Evolutionary conservation across 805 yeast genomes (phyloP), one percentile per base, ranked within the genome.

Genomic region (Maudiozyma barnettii): DNA sequence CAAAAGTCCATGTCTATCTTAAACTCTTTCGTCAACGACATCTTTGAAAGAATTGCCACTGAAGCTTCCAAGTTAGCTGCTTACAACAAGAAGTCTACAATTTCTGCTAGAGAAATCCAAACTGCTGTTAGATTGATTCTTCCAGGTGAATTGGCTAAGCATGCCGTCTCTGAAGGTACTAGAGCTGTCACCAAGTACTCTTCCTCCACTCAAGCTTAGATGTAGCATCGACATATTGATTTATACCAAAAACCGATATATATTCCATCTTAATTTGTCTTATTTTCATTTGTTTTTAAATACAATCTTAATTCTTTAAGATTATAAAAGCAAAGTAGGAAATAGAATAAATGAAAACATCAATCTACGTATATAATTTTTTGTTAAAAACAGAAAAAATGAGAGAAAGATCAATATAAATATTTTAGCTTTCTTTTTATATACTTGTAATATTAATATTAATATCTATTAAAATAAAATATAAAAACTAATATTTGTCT

Each of bases 21-120:
- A 91, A 91, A 91, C 85, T 91, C 97, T 40, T 91, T 91, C 64
- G 97, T 91, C 62, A 90, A 89, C 76, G 97, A 91, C 74, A 88
- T 90, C 70, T 91, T 90, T 69, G 97, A 90, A 79, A 90, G 98
- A 79, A 85, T 91, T 65, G 97, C 97, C 63, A 74, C 91, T 64
- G 97, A 90, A 78, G 96, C 97, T 63, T 90, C 97, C 59, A 91
- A 90, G 77, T 82, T 91, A 65, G 97, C 97, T 74, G 95, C 96
- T 67, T 90, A 90, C 84, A 90, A 90, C 86, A 89, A 89, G 80
- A 90, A 89, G 77, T 87, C 96, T 51, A 90, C 98, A 62, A 90
- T 91, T 67, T 88, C 96, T 59, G 95, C 97, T 53, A 88, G 97
- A 78, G 97, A 90, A 78, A 90, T 90, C 65, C 97, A 90, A 79